These are phyloP conservation scores for Hymenoscyphus occultus DNA, from an alignment of 2,329 filamentous ascomycete genomes.

Conservation along the genomic window DNA sequence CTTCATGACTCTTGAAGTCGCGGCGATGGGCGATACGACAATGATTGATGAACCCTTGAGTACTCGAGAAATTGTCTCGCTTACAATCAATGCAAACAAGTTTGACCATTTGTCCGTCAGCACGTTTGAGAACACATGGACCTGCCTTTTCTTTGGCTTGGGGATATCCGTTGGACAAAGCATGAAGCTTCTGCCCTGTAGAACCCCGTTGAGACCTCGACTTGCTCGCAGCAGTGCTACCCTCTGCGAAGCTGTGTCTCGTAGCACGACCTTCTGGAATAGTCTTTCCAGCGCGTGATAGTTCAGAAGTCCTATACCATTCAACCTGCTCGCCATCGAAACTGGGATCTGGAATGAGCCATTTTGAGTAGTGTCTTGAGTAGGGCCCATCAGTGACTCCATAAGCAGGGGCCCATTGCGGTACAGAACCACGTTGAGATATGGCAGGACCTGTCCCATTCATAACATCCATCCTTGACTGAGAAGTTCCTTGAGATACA, in stretches of 20 bases:
- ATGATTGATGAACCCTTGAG: conserved; percentile 99
- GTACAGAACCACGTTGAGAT: conserved; percentile 60
- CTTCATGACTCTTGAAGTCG: conserved; percentile 94
- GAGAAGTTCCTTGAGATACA: conserved; percentile 62
- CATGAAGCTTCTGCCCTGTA: conserved; percentile 61
- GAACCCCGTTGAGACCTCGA: conserved; percentile 56
- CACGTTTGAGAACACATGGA: conserved; percentile 80
- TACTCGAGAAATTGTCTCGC: conserved; percentile 89
- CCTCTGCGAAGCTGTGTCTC: conserved; percentile 68
- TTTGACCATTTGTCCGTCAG: conserved; percentile 83
- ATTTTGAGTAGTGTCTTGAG: conserved; percentile 89
- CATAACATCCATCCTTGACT: conserved; percentile 68
- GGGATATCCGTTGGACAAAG: conserved; percentile 67
- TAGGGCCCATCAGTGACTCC: conserved; percentile 91
- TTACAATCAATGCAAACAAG: conserved; percentile 87
- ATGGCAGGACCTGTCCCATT: conserved; percentile 72
- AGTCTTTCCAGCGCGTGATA: conserved; percentile 39
- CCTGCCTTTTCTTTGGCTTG: conserved; percentile 77
- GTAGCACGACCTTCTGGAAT: conserved; percentile 71
- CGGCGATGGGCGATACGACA: conserved; percentile 93
- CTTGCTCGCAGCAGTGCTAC: conserved; percentile 43
- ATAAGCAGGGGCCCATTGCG: conserved; percentile 80
- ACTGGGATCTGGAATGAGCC: conserved; percentile 83
- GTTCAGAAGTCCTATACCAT: conserved; percentile 26
- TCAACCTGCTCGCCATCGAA: conserved; percentile 70